phyloP scores from a whole-genome alignment of 2,329 filamentous ascomycete genomes.

The Aspergillus transmontanensis region DNA sequence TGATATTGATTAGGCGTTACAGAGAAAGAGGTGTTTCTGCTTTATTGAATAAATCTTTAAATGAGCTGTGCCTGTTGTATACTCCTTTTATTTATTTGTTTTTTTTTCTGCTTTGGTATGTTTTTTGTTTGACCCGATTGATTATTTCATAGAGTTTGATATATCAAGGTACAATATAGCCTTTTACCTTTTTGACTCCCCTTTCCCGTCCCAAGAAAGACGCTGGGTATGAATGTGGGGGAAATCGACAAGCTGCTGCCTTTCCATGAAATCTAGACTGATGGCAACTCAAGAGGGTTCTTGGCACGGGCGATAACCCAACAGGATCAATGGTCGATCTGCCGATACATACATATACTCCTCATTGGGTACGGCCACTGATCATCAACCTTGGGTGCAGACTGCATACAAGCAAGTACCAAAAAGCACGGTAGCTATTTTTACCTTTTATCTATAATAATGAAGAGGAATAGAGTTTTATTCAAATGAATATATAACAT shows the following conservation, averaged over 20 bases:
- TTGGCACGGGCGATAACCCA: not conserved
- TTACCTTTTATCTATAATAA: not conserved
- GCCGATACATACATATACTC: conserved; percentile 4
- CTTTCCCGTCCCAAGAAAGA: not conserved
- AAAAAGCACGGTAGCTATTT: not conserved
- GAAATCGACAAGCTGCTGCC: not conserved
- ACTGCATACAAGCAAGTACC: not conserved
- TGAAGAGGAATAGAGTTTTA: not conserved
- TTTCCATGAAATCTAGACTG: conserved; percentile 1
- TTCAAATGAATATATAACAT: not conserved
- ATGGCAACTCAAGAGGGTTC: not conserved
- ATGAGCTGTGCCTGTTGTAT: not conserved
- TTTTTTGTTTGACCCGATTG: not conserved
- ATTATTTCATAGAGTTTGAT: not conserved
- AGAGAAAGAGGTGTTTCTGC: not conserved
- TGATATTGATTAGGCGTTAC: not conserved
- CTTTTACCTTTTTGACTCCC: not conserved
- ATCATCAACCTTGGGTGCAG: not conserved
- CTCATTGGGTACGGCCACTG: not conserved
- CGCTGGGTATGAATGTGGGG: conserved; percentile 2
- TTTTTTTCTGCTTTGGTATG: too few species aligned
- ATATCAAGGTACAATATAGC: not conserved
- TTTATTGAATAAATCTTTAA: not conserved
- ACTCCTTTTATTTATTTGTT: not conserved
- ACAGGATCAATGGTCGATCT: conserved; percentile 3